Evolutionary conservation across 768 basidiomycete species (phyloP).

Genomic region (Daedalea quercina): DNA sequence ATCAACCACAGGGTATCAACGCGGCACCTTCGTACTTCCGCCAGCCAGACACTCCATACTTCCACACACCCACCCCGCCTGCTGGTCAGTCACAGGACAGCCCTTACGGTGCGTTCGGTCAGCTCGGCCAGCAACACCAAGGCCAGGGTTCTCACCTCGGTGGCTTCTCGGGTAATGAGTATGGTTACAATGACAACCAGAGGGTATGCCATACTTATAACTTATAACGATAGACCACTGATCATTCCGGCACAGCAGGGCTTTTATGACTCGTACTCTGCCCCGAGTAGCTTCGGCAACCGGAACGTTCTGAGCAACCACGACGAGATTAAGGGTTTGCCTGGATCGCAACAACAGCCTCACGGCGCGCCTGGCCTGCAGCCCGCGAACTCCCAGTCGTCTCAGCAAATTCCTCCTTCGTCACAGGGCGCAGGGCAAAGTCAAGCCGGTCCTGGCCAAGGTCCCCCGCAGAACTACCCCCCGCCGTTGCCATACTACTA

Average conservation of each 20-base stretch:
- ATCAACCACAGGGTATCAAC: conserved; percentile 32
- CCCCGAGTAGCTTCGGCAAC: conserved; percentile 56
- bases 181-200: conserved; percentile 61
- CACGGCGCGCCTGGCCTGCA: conserved; percentile 44
- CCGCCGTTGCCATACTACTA: conserved; percentile 56
- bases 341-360: conserved; percentile 48
- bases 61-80: conserved; percentile 75
- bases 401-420: conserved; percentile 46
- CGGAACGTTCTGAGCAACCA: conserved; percentile 56
- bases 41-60: conserved; percentile 64
- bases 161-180: conserved; percentile 59
- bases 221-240: conserved; percentile 5
- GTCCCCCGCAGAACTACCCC: conserved; percentile 57
- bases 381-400: conserved; percentile 41
- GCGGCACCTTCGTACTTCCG: conserved; percentile 60
- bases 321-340: conserved; percentile 70
- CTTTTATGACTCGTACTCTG: conserved; percentile 73
- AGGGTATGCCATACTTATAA: conserved; percentile 38
- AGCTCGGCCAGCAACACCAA: conserved; percentile 52
- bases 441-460: conserved; percentile 55
- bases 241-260: conserved; percentile 33
- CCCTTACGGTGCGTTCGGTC: conserved; percentile 63
- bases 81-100: conserved; percentile 55
- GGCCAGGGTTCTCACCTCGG: conserved; percentile 41
- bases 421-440: conserved; percentile 45